Evolutionary conservation across 495 filamentous ascomycete genomes (phyloP).

Genomic region (Daldinia grandis): DNA sequence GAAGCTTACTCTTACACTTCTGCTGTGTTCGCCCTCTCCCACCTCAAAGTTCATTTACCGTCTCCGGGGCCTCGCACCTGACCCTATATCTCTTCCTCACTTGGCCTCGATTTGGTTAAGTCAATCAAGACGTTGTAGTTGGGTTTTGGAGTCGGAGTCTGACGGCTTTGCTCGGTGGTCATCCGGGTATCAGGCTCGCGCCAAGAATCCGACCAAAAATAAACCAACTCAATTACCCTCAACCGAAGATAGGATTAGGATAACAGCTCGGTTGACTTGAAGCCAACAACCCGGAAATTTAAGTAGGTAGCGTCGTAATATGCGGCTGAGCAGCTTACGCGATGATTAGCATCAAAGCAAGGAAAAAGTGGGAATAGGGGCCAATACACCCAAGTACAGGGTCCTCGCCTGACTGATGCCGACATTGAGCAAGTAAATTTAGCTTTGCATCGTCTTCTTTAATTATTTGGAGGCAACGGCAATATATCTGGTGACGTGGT

Average conservation of each 20-base stretch:
- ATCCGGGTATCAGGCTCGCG: constrained; percentile 17
- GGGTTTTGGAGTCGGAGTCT: constrained; percentile 9
- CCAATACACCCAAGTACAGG: not conserved
- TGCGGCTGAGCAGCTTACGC: constrained; percentile 41
- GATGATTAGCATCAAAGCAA: constrained; percentile 14
- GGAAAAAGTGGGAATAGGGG: not conserved
- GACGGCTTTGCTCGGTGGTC: constrained; percentile 1
- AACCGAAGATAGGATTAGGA: constrained; percentile 3
- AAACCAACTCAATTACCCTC: constrained; percentile 22
- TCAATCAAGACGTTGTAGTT: not conserved
- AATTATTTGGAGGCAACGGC: constrained; percentile 20
- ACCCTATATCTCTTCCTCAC: not conserved
- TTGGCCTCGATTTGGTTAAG: constrained; percentile 7
- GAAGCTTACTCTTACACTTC: not conserved
- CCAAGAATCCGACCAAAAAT: constrained; percentile 24
- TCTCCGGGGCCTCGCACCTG: constrained; percentile 6
- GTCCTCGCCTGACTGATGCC: not conserved
- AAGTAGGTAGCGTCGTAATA: constrained; percentile 30
- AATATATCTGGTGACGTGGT: constrained; percentile 40
- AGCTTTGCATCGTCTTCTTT: constrained; percentile 5
- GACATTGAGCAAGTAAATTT: constrained; percentile 26
- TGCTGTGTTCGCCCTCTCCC: not conserved
- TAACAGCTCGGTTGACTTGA: constrained; percentile 23
- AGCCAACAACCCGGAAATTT: constrained; percentile 30
- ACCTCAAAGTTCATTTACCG: constrained; percentile 5